Conservation (phyloP, 352 stramenopile species). For the Globisporangium irregulare region DNA sequence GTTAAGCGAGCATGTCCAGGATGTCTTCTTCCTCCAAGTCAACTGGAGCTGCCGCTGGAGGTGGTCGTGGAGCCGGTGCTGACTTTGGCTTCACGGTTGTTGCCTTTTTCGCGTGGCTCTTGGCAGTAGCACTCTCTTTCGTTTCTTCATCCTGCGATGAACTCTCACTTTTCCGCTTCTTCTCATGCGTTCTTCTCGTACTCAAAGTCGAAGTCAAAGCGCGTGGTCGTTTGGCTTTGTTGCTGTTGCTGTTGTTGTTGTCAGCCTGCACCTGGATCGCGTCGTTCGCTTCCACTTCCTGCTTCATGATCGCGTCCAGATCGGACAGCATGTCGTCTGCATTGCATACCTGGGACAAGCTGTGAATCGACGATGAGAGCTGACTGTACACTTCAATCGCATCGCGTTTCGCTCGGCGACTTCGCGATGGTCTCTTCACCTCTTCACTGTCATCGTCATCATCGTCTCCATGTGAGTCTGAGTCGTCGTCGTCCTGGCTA, state of each 20-base stretch:
- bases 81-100: not conserved
- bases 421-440: constrained; percentile 7
- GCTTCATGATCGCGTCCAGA: constrained; percentile 44
- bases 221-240: constrained; percentile 1
- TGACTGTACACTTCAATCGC: constrained; percentile 39
- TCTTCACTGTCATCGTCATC: constrained; percentile 12
- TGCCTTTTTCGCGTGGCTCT: not conserved
- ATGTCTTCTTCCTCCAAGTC: constrained; percentile 58
- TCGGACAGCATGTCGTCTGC: constrained; percentile 40
- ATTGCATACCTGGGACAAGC: constrained; percentile 34
- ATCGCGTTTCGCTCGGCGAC: constrained; percentile 14
- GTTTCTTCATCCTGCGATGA: not conserved
- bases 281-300: constrained; percentile 27
- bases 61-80: not conserved
- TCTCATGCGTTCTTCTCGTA: not conserved
- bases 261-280: constrained; percentile 2
- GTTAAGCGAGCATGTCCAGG: constrained; percentile 40
- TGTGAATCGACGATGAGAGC: constrained; percentile 21
- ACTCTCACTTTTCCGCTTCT: constrained; percentile 6
- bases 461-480: constrained; percentile 7
- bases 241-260: not conserved
- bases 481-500: constrained; percentile 22
- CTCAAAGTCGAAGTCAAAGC: not conserved
- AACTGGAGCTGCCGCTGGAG: not conserved
- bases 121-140: not conserved